Evolutionary conservation across 805 yeast genomes (phyloP), one percentile per base, ranked within the genome.

Genomic region (Brettanomyces bruxellensis): DNA sequence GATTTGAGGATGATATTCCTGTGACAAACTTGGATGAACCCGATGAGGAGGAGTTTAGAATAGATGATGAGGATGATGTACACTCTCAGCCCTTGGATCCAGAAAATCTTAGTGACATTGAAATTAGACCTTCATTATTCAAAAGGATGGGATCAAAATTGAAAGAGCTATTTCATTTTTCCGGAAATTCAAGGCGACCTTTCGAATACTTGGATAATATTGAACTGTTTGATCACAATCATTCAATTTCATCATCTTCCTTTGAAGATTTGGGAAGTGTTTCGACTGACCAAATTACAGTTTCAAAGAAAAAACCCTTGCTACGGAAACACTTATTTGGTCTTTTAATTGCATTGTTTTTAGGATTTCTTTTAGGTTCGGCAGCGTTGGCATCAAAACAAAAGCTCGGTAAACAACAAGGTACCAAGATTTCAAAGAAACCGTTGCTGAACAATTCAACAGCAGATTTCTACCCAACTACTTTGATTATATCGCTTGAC

Each of bases 401-500:
- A 9, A 46, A 41, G 18, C 40, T 48, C 8, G 49, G 47, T 13
- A 25, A 44, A 34, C 25, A 25, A 8, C 24, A 24, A 13, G 43
- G 32, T 3, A 25, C 9, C 11, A 22, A 41, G 38, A n/a, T 14
- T 24, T 22, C 25, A 41, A 24, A 62, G 65, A 49, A 49, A 55
- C 8, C 25, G 59, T 2, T 52, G 69, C 8, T 61, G 68, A 35
- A 28, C 35, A 87, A 87, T 59, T 84, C 87, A 1, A 83, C 95
- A 0, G 79, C 76, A 51, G 67, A 67, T 3, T 86, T 81, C 61
- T 69, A 81, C 55, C 86, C 93, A n/a, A 79, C 95, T 7, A 90
- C 96, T 1, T 65, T 90, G 1, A 59, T 89, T 41, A 70, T 90
- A 1, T 87, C 96, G 0, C 62, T 91, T 28, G 96, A 87, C 61